Percentiles rank a stretch among this genome's conserved stretches.
phyloP scores from a whole-genome alignment of 495 filamentous ascomycete genomes.

The Mycothermus thermophilus region DNA sequence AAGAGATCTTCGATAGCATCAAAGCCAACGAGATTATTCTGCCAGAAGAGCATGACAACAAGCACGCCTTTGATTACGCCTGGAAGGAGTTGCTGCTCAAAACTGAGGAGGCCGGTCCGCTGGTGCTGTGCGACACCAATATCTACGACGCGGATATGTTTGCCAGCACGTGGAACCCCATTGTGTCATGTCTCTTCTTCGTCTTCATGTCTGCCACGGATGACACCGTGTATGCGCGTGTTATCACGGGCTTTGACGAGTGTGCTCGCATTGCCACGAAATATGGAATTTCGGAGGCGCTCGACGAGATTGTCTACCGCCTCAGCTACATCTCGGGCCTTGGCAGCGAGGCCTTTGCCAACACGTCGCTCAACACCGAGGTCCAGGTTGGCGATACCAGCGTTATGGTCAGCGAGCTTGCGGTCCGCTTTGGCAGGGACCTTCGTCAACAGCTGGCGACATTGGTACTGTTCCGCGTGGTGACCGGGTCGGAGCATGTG shows the following conservation, averaged over 20 bases:
- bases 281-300: conserved; percentile 67
- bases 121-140: conserved; percentile 79
- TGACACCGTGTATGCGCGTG: conserved; percentile 86
- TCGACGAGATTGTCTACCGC: conserved; percentile 83
- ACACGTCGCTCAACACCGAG: conserved; percentile 86
- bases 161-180: conserved; percentile 84
- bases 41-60: conserved; percentile 93
- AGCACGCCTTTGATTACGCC: conserved; percentile 88
- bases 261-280: conserved; percentile 86
- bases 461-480: conserved; percentile 81
- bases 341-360: conserved; percentile 56
- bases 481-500: conserved; percentile 65
- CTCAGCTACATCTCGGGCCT: conserved; percentile 83
- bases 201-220: conserved; percentile 98
- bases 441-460: conserved; percentile 88
- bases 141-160: conserved; percentile 97
- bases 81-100: conserved; percentile 92
- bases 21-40: conserved; percentile 88
- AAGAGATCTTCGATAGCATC: conserved; percentile 83
- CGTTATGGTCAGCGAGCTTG: conserved; percentile 97
- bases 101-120: conserved; percentile 55
- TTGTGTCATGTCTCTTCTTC: conserved; percentile 88
- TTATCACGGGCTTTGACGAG: conserved; percentile 90
- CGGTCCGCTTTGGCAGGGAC: conserved; percentile 91
- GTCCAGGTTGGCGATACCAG: conserved; percentile 83